phyloP scores from a whole-genome alignment of 2,329 filamentous ascomycete genomes.

The Beauveria varroae region DNA sequence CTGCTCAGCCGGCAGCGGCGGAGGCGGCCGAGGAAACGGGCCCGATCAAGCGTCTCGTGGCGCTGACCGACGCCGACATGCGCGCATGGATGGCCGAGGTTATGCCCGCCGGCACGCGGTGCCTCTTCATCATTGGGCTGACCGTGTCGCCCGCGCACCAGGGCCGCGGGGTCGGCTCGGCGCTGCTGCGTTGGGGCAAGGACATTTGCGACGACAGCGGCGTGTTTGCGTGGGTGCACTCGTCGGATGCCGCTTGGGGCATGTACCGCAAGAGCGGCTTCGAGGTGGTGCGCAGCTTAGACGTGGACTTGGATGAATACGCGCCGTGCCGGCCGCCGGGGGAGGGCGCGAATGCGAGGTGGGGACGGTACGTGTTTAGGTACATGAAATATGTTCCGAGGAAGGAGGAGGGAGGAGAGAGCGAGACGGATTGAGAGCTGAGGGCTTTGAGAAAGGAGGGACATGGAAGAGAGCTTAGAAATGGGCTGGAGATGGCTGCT shows the following conservation, averaged over 20 bases:
- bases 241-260: slow-evolving; percentile 23
- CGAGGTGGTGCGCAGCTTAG: slow-evolving; percentile 20
- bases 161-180: slow-evolving; percentile 23
- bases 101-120: slow-evolving; percentile 25
- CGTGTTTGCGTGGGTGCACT: slow-evolving; percentile 28
- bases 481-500: not conserved
- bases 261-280: slow-evolving; percentile 25
- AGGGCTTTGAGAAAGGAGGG: not conserved
- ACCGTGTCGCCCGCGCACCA: slow-evolving; percentile 25
- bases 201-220: slow-evolving; percentile 20
- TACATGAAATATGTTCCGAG: slow-evolving; percentile 23
- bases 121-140: slow-evolving; percentile 25
- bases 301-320: slow-evolving; percentile 26
- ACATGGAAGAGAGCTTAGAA: not conserved
- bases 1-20: no score
- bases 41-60: slow-evolving; percentile 22
- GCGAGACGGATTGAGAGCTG: not conserved
- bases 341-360: slow-evolving; percentile 20
- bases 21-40: slow-evolving; percentile 13
- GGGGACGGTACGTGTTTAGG: slow-evolving; percentile 27
- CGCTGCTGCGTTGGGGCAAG: slow-evolving; percentile 26
- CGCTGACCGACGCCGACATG: slow-evolving; percentile 24
- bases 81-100: slow-evolving; percentile 22
- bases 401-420: not conserved
- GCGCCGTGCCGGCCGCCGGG: slow-evolving; percentile 19